phyloP scores from a whole-genome alignment of 345 rosid species.

The Pistacia integerrima region DNA sequence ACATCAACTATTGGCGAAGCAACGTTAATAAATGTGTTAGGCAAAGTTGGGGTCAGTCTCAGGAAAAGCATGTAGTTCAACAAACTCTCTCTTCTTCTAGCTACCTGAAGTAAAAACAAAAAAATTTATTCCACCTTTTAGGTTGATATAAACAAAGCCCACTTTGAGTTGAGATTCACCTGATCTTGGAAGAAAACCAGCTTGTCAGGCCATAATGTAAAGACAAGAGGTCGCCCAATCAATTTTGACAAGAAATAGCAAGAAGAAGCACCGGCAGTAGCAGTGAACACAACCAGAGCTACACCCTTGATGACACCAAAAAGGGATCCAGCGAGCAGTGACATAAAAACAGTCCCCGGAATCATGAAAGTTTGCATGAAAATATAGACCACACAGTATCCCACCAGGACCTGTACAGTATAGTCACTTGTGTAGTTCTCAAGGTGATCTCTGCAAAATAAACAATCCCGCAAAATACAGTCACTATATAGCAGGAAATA shows the following conservation, averaged over 20 bases:
- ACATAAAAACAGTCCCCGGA: slow-evolving; percentile 92
- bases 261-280: slow-evolving; percentile 97
- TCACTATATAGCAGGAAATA: not conserved
- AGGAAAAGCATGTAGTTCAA: slow-evolving; percentile 90
- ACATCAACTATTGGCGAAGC: slow-evolving; percentile 93
- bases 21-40: slow-evolving; percentile 87
- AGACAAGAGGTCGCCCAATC: slow-evolving; percentile 80
- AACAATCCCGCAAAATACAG: slow-evolving; percentile 3
- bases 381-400: slow-evolving; percentile 76
- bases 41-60: slow-evolving; percentile 88
- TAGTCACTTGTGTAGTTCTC: slow-evolving; percentile 90
- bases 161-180: slow-evolving; percentile 40
- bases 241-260: slow-evolving; percentile 84
- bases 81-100: slow-evolving; percentile 65
- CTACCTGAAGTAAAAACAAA: slow-evolving; percentile 53
- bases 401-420: slow-evolving; percentile 76
- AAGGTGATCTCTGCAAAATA: slow-evolving; percentile 68
- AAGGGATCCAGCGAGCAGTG: slow-evolving; percentile 92
- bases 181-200: slow-evolving; percentile 85
- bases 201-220: slow-evolving; percentile 90
- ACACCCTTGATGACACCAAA: slow-evolving; percentile 90
- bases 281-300: slow-evolving; percentile 77
- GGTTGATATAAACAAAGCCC: not conserved
- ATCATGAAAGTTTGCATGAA: slow-evolving; percentile 98
- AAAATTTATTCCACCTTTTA: slow-evolving; percentile 7